A percentile compares a stretch with the other conserved stretches of the same genome.
Conservation (phyloP, 208 protist species). For the Acanthamoeba triangularis region DNA sequence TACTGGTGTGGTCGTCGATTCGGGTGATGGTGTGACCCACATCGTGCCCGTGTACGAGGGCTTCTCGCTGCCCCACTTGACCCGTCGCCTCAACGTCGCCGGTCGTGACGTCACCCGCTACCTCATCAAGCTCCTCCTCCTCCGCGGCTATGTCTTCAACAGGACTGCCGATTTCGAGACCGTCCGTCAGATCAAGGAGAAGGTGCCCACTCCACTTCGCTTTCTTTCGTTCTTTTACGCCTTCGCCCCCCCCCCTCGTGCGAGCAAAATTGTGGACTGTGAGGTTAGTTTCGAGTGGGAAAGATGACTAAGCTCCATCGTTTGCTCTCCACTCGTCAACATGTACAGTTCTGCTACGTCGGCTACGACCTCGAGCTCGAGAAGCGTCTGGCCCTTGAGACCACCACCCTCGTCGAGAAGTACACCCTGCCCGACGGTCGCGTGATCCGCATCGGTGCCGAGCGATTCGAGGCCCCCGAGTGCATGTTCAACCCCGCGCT, state of each 20-base stretch:
- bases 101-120: constrained; percentile 98
- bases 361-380: constrained; percentile 95
- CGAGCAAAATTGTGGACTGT: not conserved
- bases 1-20: constrained; percentile 99
- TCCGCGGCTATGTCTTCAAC: constrained; percentile 97
- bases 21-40: constrained; percentile 99
- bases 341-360: constrained; percentile 92
- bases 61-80: constrained; percentile 93
- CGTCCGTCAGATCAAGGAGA: constrained; percentile 97
- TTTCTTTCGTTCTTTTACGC: not conserved
- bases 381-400: constrained; percentile 93
- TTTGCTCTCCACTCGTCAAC: not conserved
- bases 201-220: constrained; percentile 53
- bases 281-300: too few relatives aligned
- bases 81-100: constrained; percentile 96
- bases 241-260: not conserved
- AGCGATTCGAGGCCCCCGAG: constrained; percentile 97
- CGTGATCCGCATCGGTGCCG: constrained; percentile 94
- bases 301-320: too few relatives aligned
- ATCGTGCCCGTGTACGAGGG: constrained; percentile 99
- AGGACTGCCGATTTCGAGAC: constrained; percentile 97
- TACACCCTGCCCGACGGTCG: constrained; percentile 97
- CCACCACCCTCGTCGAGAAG: constrained; percentile 91
- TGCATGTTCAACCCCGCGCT: constrained; percentile 97
- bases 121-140: constrained; percentile 96